phyloP scores from a whole-genome alignment of 331 rosid genomes.

The Malus hybrid region DNA sequence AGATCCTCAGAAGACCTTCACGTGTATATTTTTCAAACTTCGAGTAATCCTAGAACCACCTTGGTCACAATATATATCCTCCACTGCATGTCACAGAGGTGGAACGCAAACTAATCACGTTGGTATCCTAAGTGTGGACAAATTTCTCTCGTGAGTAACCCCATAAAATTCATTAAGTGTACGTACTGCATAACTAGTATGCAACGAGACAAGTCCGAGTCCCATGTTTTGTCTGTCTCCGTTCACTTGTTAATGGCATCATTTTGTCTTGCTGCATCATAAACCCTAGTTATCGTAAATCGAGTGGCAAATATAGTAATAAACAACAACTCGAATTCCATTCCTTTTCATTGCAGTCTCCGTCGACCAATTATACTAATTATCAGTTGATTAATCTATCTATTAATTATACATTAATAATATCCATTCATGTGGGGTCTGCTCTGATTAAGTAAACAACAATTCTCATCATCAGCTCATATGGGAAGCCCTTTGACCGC shows the following conservation, averaged over 20 bases:
- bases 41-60: too few relatives aligned
- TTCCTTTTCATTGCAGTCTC: not conserved
- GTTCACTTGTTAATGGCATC: constrained; percentile 8
- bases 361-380: not conserved
- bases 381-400: not conserved
- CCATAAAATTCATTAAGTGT: not conserved
- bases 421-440: not conserved
- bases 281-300: constrained; percentile 21
- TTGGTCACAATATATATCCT: too few relatives aligned
- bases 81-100: too few relatives aligned
- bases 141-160: not conserved
- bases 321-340: not conserved
- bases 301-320: constrained; percentile 6
- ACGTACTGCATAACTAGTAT: not conserved
- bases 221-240: constrained; percentile 30
- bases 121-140: not conserved
- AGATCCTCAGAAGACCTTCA: too few relatives aligned
- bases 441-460: not conserved
- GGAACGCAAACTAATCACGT: not conserved
- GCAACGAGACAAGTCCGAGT: constrained; percentile 21
- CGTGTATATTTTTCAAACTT: too few relatives aligned
- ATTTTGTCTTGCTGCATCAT: constrained; percentile 34
- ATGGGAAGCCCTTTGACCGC: constrained; percentile 4
- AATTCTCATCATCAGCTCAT: not conserved
- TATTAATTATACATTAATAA: not conserved